phyloP scores from a whole-genome alignment of 495 filamentous ascomycete species.

The Cladorrhinum samala region DNA sequence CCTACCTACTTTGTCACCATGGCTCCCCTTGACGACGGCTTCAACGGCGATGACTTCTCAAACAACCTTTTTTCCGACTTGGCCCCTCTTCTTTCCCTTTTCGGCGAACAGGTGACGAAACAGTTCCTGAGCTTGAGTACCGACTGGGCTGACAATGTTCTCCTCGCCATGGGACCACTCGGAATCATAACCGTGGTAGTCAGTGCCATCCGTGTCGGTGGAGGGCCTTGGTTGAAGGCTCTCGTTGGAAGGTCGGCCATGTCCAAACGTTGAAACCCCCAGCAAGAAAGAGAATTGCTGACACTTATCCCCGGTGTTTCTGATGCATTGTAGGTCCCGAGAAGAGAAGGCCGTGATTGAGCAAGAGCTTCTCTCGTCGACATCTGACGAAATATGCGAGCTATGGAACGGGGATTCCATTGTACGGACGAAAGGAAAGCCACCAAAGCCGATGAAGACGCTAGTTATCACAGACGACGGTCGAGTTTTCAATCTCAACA shows the following conservation, averaged over 20 bases:
- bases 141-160: conserved; percentile 42
- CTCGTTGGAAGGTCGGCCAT: conserved; percentile 34
- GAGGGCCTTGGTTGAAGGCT: conserved; percentile 39
- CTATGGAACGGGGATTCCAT: conserved; percentile 31
- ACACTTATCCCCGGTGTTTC: no score
- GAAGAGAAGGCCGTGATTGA: conserved; percentile 27
- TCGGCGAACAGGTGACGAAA: conserved; percentile 51
- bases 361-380: conserved; percentile 29
- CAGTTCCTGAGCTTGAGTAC: conserved; percentile 51
- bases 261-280: no score
- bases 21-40: neutral
- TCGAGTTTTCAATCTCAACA: no score
- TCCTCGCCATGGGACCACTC: conserved; percentile 48
- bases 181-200: conserved; percentile 51
- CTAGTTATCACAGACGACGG: neutral
- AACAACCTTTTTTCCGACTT: neutral
- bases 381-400: conserved; percentile 29
- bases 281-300: no score
- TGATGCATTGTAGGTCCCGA: conserved; percentile 24
- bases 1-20: no score
- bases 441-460: neutral
- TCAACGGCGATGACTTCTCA: neutral
- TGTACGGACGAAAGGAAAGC: conserved; percentile 4
- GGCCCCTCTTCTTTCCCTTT: conserved; percentile 28
- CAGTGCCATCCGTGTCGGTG: conserved; percentile 46